Base-by-base conservation (phyloP, 2,329 filamentous ascomycete species). In the Diaporthe humulicola region DNA sequence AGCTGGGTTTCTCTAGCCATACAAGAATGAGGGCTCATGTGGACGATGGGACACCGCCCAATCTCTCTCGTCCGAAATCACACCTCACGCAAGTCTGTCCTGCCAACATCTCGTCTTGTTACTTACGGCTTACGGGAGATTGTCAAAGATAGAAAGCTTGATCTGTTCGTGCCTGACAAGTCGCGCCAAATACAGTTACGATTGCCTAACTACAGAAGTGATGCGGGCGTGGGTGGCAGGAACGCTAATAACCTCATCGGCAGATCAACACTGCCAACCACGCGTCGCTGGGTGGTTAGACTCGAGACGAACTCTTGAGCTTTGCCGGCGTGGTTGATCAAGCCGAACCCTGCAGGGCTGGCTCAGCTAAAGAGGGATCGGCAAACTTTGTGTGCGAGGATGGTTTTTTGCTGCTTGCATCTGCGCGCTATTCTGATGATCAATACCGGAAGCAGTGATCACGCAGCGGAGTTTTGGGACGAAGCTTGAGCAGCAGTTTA, bases 231-330 rank as follows among this genome's bases (percentile, higher is more conserved):
- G 15, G 15, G 17, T 15, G 52, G 30, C 15, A 22, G 15, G 1
- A 22, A 36, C 10, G 15, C 7, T 4, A 25, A 66, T 36, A 36
- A 3, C 42, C 28, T 3, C 6, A 19, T 10, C 38, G 61, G 61
- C 61, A 67, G 61, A 67, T 67, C 61, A 52, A 38, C 30, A 38
- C 19, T 50, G 30, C 12, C 61, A 52, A 38, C 28, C 61, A 36
- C 61, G 42, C 19, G 25, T 66, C 25, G 42, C 28, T 22, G 60
- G 40, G 17, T 42, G 15, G 3, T 40, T 48, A 64, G 28, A 48
- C 40, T 64, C 60, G 0, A 33, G 60, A 64, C 60, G 60, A 33
- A 61, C 58, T 28, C 36, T 61, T 28, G 36, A 42, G n/a, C 10
- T 9, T 33, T 33, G 54, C 30, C 8, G 19, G 38, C 38, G 38